Conservation (phyloP, 177 flowering plant genomes). For the Vitis hybrid region DNA sequence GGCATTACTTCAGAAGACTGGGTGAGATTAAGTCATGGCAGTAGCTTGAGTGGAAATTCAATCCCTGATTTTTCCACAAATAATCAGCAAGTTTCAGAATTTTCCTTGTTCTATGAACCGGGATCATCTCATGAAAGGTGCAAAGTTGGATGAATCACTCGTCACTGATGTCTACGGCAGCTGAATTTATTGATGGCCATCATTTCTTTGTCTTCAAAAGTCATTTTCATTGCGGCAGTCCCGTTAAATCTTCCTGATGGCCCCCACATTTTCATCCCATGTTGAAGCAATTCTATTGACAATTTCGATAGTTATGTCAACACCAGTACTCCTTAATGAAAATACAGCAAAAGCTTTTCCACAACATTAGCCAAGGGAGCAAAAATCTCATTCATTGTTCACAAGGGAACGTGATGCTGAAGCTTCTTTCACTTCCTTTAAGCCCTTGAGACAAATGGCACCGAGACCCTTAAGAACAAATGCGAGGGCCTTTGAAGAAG, state of each 20-base stretch:
- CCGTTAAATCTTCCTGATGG: conserved; percentile 45
- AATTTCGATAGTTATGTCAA: conserved; percentile 89
- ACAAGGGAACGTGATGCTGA: conserved; percentile 75
- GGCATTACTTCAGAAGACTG: conserved; percentile 97
- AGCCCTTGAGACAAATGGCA: conserved; percentile 92
- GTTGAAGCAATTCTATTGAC: conserved; percentile 62
- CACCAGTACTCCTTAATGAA: conserved; percentile 83
- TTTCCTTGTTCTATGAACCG: conserved; percentile 93
- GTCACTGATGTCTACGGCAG: conserved; percentile 55
- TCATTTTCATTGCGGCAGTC: conserved; percentile 78
- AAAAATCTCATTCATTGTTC: conserved; percentile 83
- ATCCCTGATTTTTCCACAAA: conserved; percentile 98
- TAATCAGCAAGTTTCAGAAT: conserved; percentile 84
- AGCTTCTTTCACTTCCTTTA: conserved; percentile 83
- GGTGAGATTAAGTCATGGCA: conserved; percentile 76
- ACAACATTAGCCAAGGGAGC: conserved; percentile 93
- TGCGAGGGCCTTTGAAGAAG: conserved; percentile 86
- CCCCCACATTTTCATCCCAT: conserved; percentile 41
- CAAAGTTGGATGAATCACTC: conserved; percentile 77
- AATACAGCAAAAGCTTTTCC: conserved; percentile 93
- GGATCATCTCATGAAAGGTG: conserved; percentile 91
- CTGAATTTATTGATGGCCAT: conserved; percentile 35
- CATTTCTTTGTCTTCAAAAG: conserved; percentile 57
- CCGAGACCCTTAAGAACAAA: conserved; percentile 95
- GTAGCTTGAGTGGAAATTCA: conserved; percentile 80